Evolutionary conservation across 441 rosid species (phyloP).

Genomic region (Aquilaria agallochum): DNA sequence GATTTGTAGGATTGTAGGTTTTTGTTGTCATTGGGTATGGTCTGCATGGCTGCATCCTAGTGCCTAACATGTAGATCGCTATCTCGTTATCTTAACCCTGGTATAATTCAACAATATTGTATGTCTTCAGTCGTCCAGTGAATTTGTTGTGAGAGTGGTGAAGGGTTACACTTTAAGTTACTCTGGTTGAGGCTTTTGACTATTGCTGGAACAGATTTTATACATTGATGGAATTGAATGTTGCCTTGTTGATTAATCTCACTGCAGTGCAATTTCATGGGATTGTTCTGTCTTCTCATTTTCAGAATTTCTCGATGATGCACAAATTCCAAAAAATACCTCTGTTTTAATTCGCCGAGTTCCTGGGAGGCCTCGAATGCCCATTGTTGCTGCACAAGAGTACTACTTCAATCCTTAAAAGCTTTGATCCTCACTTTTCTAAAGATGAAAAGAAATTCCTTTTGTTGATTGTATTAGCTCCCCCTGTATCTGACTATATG

Average conservation of each 20-base stretch:
- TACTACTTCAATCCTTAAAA: slow-evolving; percentile 60
- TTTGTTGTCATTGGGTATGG: too few species aligned
- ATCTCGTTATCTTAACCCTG: too few species aligned
- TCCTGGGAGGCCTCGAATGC: slow-evolving; percentile 97
- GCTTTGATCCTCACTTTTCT: slow-evolving; percentile 14
- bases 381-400: slow-evolving; percentile 89
- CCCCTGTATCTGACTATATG: too few species aligned
- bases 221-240: slow-evolving; percentile 11
- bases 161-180: slow-evolving; percentile 8
- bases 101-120: too few species aligned
- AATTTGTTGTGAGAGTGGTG: slow-evolving; percentile 3
- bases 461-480: background rate
- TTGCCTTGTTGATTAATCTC: slow-evolving; percentile 19
- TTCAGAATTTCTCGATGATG: slow-evolving; percentile 99
- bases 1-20: too few species aligned
- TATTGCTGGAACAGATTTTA: background rate
- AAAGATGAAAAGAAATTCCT: slow-evolving; percentile 6
- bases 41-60: too few species aligned
- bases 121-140: too few species aligned
- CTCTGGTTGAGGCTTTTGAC: background rate
- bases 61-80: too few species aligned
- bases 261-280: slow-evolving; percentile 42
- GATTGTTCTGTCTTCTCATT: slow-evolving; percentile 50
- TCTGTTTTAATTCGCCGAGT: slow-evolving; percentile 97
- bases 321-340: slow-evolving; percentile 94